These are phyloP conservation scores for Macrophomina phaseolina DNA, from an alignment of 2,329 filamentous ascomycete genomes.

Conservation along the genomic window DNA sequence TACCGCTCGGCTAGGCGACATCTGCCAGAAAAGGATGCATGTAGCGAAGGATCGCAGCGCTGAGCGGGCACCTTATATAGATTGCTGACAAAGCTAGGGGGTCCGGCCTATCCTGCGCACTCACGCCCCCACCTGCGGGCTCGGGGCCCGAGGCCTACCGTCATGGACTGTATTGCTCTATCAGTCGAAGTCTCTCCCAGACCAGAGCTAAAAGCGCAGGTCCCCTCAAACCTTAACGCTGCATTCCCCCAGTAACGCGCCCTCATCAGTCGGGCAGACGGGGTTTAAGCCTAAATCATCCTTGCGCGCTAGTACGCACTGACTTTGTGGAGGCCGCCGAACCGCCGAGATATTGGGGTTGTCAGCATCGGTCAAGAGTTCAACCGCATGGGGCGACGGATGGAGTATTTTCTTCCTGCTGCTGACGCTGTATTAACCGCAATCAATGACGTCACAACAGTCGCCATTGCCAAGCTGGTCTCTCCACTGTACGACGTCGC, in stretches of 20 bases:
- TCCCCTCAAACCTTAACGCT: background rate
- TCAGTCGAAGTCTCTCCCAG: background rate
- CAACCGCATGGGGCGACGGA: background rate
- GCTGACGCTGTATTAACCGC: background rate
- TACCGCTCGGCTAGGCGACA: slow-evolving; percentile 7
- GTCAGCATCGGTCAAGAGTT: background rate
- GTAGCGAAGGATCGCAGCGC: slow-evolving; percentile 11
- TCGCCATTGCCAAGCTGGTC: background rate
- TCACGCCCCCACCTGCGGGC: too few relatives aligned
- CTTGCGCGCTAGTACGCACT: background rate
- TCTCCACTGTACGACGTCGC: too few relatives aligned
- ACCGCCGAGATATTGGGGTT: background rate
- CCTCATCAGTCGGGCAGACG: background rate
- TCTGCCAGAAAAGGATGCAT: slow-evolving; percentile 3
- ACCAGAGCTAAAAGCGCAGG: background rate
- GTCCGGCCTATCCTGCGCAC: background rate
- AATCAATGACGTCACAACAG: slow-evolving; percentile 5
- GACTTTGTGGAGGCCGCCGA: background rate
- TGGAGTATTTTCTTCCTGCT: background rate
- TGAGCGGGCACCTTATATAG: slow-evolving; percentile 19
- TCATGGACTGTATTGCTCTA: background rate
- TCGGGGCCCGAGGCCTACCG: too few relatives aligned
- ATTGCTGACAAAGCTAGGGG: slow-evolving; percentile 10
- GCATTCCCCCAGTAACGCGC: background rate
- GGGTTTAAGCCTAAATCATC: background rate